Evolutionary conservation across 441 rosid species (phyloP).

Genomic region (Melianthus villosus): DNA sequence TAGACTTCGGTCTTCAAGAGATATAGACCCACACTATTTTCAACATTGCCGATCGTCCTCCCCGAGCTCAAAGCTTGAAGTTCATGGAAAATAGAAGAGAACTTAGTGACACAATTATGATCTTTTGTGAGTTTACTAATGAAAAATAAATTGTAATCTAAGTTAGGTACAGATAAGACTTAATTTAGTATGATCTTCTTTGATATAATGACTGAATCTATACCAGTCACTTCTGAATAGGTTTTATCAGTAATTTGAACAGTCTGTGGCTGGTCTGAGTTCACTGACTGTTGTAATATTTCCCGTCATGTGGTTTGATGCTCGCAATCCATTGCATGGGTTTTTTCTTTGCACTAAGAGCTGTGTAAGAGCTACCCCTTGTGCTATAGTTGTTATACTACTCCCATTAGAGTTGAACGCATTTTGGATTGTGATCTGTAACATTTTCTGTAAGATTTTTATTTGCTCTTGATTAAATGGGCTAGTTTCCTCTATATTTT

Average conservation of each 20-base stretch:
- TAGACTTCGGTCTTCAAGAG: background rate
- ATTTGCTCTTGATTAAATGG: no score
- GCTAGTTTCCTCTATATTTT: no score
- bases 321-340: background rate
- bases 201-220: background rate
- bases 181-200: background rate
- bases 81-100: background rate
- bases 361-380: background rate
- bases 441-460: no score
- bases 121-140: background rate
- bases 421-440: background rate
- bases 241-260: background rate
- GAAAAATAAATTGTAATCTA: background rate
- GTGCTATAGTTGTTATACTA: background rate
- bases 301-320: background rate
- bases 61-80: background rate
- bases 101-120: background rate
- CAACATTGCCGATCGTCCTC: slow-evolving; percentile 2
- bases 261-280: background rate
- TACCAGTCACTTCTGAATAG: background rate
- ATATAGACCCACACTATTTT: background rate
- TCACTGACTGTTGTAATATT: background rate
- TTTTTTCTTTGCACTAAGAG: background rate
- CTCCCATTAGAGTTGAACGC: background rate
- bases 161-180: background rate